Base-by-base conservation (phyloP, 2,329 filamentous ascomycete species). In the Aureobasidium subglaciale region DNA sequence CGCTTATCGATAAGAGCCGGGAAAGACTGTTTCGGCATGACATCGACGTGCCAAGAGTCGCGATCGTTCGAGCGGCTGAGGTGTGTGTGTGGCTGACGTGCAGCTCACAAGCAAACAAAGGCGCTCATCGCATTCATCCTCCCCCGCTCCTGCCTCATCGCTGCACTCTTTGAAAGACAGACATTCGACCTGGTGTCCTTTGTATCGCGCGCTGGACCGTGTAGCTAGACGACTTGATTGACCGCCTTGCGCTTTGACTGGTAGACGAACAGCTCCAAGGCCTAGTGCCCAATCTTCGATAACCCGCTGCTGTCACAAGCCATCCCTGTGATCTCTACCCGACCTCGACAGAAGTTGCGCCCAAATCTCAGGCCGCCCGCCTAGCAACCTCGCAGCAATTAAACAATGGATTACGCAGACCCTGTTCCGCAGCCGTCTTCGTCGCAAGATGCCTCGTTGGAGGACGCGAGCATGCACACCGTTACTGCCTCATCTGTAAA, bases 401-500 rank as follows among this genome's bases (percentile, higher is more conserved):
- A 52, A 52, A 52, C 34, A 29, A 52, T 52, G 48, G 48, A 52
- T 22, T 30, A 45, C 38, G 30, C 37, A 30, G 30, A 56, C 10
- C 50, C 37, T 11, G 38, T 34, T 20, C 50, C 50, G 38, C 50
- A 42, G 18, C 27, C 37, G 18, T 43, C 38, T n/a, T n/a, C 30
- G 40, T 45, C 58, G 24, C 56, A 55, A 27, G 60, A 64, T 43
- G 52, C 71, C 63, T 63, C 68, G 58, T 66, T 73, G 60, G 73
- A 76, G 63, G 75, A 77, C 63, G 72, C 74, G 58, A 74, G 70
- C 65, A 73, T 73, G 69, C 72, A 75, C 64, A 75, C 73, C 54
- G 75, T 73, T 65, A 75, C 74, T 59, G 69, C 72, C 50, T 69
- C 71, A 35, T 68, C 69, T 50, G 56, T 52, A 35, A 56, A 58